Evolutionary conservation across 371 early-diverging fungal species (phyloP), one percentile per base, ranked within the genome.

Genomic region (Rhizomucor pusillus): DNA sequence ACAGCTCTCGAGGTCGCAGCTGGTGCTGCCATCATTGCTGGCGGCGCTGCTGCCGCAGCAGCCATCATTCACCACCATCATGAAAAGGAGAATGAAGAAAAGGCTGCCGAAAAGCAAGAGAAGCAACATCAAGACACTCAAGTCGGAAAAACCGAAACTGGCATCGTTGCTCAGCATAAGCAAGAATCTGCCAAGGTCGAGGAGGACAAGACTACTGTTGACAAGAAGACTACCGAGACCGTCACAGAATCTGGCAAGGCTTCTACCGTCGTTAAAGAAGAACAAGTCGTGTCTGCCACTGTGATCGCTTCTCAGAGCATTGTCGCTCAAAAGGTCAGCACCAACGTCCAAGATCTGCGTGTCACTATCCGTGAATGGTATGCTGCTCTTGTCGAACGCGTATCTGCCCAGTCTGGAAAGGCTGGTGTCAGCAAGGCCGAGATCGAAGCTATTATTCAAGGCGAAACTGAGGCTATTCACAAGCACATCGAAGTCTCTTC

Each of bases 391-490:
- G 22, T 50, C n/a, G 37, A 50, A 14, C 40, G 23, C 22, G 16
- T 50, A 1, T 39, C 50, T 22, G 22, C 40, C 2, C 22, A 50
- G 23, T 20, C 50, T 19, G 14, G 18, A 3, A 22, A 23, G 19
- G 4, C 13, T 1, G 56, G 39, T 33, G 47, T 13, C 46, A 47
- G 3, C 9, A 50, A 43, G 13, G 44, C 47, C 11, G 66, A 72
- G 39, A 72, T 72, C 54, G 68, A 67, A 23, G 37, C 52, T 14
- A 63, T 72, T 41, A 57, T 68, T 37, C 54, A 52, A 39, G 22
- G 25, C 19, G 45, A 40, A 16, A 48, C 44, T 0, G 34, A 48
- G 5, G 37, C 49, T 19, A 33, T 33, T 5, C 20, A 40, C 13
- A 19, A 19, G 9, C 33, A 52, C 18, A 6, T 43, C 7, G 34